Evolutionary conservation across 495 filamentous ascomycete species (phyloP).

Genomic region (Aspergillus egyptiacus): DNA sequence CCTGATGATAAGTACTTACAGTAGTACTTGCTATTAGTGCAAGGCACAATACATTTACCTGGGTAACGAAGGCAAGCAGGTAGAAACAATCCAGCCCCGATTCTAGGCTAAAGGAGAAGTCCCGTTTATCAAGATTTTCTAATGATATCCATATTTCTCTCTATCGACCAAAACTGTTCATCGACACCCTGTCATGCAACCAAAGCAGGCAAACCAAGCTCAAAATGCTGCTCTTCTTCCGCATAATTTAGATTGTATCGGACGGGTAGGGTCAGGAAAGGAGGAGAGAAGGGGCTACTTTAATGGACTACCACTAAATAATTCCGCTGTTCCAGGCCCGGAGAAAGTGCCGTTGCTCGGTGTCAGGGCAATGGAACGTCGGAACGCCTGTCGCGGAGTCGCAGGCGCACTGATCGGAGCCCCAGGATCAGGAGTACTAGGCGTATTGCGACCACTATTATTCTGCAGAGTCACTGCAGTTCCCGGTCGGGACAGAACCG

Average conservation of each 20-base stretch:
- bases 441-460: slow-evolving; percentile 41
- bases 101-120: background rate
- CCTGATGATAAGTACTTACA: too few relatives aligned
- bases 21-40: too few relatives aligned
- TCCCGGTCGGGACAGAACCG: slow-evolving; percentile 39
- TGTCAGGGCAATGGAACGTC: slow-evolving; percentile 42
- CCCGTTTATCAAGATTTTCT: background rate
- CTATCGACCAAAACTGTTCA: slow-evolving; percentile 6
- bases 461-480: slow-evolving; percentile 42
- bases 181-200: background rate
- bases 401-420: slow-evolving; percentile 32
- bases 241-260: background rate
- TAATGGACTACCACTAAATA: slow-evolving; percentile 41
- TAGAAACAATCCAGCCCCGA: too few relatives aligned
- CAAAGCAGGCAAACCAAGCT: background rate
- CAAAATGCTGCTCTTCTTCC: slow-evolving; percentile 7
- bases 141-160: slow-evolving; percentile 6
- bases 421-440: slow-evolving; percentile 32
- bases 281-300: slow-evolving; percentile 20
- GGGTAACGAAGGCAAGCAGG: too few relatives aligned
- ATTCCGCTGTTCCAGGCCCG: slow-evolving; percentile 36
- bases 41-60: too few relatives aligned
- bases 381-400: slow-evolving; percentile 41
- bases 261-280: background rate
- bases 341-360: slow-evolving; percentile 44